phyloP scores from a whole-genome alignment of 768 basidiomycete species.

The Candolleomyces aberdarensis region DNA sequence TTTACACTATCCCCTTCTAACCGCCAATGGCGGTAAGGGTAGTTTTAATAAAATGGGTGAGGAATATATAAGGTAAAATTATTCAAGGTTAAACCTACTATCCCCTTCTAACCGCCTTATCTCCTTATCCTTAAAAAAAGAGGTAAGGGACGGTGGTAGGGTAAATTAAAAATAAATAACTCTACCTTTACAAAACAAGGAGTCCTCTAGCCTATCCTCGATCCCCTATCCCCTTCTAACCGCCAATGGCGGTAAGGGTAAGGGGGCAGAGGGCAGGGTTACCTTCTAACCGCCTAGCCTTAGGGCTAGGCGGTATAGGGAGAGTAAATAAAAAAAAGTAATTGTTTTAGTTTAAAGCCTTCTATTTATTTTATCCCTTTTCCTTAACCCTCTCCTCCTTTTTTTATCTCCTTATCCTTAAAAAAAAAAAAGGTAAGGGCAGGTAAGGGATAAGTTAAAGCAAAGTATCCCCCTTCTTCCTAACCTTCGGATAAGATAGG shows the following conservation, averaged over 20 bases:
- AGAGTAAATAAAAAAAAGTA: not conserved
- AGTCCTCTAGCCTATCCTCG: no score
- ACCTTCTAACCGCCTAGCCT: no score
- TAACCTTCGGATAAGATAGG: no score
- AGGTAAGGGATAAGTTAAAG: not conserved
- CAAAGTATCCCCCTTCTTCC: no score
- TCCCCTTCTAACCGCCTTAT: not conserved
- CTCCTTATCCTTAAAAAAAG: not conserved
- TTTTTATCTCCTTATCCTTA: no score
- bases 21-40: no score
- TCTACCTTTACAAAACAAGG: slow-evolving; percentile 6
- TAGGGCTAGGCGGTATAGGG: not conserved
- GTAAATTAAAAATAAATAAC: slow-evolving; percentile 3
- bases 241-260: no score
- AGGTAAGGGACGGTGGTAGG: not conserved
- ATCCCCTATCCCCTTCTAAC: no score
- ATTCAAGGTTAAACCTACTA: slow-evolving; percentile 13
- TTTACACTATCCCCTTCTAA: no score
- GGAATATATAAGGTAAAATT: slow-evolving; percentile 8
- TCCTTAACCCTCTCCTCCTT: not conserved
- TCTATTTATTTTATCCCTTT: slow-evolving; percentile 7
- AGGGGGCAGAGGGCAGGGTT: no score
- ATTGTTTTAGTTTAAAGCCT: not conserved
- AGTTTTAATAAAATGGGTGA: no score
- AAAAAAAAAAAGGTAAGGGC: not conserved